phyloP scores from a whole-genome alignment of 306 rosid species.

The Canavalia gladiata region DNA sequence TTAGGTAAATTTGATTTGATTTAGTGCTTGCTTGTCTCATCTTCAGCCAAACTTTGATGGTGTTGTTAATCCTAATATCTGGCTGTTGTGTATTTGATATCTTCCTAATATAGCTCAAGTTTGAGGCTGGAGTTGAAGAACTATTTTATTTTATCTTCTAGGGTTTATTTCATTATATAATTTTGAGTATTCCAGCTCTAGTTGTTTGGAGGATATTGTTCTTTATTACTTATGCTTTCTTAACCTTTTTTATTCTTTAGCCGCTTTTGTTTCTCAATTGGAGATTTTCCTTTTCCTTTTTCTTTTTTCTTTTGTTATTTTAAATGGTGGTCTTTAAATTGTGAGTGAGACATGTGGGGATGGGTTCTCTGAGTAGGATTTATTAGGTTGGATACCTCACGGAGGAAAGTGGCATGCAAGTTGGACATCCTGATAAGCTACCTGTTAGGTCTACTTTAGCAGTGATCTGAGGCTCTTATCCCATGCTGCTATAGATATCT shows the following conservation, averaged over 20 bases:
- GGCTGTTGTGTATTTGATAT: constrained; percentile 44
- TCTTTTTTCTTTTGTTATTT: background rate
- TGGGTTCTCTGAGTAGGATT: constrained; percentile 45
- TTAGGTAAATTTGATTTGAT: constrained; percentile 23
- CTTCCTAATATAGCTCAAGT: constrained; percentile 20
- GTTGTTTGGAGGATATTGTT: constrained; percentile 46
- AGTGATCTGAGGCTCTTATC: constrained; percentile 46
- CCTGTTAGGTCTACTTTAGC: constrained; percentile 34
- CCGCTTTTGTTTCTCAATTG: constrained; percentile 42
- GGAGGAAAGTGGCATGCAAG: constrained; percentile 48
- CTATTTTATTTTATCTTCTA: constrained; percentile 11
- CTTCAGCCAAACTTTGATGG: constrained; percentile 26
- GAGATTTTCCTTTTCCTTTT: constrained; percentile 1
- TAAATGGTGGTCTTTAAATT: constrained; percentile 29
- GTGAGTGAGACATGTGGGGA: constrained; percentile 54
- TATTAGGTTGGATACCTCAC: constrained; percentile 28
- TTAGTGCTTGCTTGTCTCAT: constrained; percentile 45
- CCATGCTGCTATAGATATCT: constrained; percentile 37
- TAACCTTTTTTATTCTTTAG: constrained; percentile 43
- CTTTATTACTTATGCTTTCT: constrained; percentile 38
- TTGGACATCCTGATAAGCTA: constrained; percentile 46
- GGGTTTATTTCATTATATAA: constrained; percentile 16
- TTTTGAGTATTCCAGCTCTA: constrained; percentile 42
- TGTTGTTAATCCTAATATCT: constrained; percentile 24
- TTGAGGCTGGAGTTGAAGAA: constrained; percentile 17